Evolutionary conservation across 108 stramenopile species (phyloP).

Genomic region (Conticribra guillardii): DNA sequence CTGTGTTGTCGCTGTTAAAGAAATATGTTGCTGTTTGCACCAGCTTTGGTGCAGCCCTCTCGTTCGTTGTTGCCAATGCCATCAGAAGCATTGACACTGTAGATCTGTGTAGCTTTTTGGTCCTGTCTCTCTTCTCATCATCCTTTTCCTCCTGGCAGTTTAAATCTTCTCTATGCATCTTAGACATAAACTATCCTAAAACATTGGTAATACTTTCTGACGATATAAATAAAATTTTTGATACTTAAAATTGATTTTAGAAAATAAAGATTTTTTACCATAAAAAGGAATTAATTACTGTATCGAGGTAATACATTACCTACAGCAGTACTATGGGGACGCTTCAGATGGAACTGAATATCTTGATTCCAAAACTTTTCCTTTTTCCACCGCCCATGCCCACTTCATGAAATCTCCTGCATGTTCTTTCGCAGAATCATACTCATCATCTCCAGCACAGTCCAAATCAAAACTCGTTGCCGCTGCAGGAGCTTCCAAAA

Average conservation of each 20-base stretch:
- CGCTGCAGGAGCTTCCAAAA: no score
- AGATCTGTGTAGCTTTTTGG: constrained; percentile 2
- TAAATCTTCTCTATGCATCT: constrained; percentile 6
- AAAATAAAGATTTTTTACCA: no score
- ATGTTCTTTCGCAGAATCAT: background rate
- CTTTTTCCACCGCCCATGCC: background rate
- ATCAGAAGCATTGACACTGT: constrained; percentile 2
- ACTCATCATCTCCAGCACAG: background rate
- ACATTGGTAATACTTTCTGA: no score
- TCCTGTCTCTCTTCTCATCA: constrained; percentile 9
- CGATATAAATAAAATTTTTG: no score
- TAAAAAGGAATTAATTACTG: no score
- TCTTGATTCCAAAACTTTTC: background rate
- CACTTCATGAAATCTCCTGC: background rate
- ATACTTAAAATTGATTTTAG: no score
- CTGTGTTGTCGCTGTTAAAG: background rate
- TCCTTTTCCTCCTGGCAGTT: constrained; percentile 3
- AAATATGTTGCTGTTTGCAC: background rate
- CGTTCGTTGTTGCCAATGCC: background rate
- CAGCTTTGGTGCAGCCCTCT: background rate
- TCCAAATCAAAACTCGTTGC: no score
- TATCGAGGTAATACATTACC: no score
- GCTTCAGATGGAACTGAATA: background rate
- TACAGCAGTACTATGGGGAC: no score
- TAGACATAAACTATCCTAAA: no score